Percentiles rank a stretch among this genome's conserved stretches.
These are phyloP conservation scores for Chenopodium quinoa DNA, from an alignment of 148 eudicot genomes.

Conservation along the genomic window DNA sequence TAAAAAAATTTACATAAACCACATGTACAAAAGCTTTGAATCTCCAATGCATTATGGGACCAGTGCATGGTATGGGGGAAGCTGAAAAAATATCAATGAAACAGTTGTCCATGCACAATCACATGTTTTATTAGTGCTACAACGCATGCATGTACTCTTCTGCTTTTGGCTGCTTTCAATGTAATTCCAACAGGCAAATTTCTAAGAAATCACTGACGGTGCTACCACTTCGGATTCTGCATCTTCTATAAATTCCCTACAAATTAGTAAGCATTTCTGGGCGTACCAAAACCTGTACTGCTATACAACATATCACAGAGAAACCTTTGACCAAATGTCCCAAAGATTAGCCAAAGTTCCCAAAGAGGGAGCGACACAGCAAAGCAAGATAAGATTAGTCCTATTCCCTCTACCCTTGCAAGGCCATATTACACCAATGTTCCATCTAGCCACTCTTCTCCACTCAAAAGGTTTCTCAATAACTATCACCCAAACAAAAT, in stretches of 20 bases:
- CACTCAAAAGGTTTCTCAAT: constrained; percentile 43
- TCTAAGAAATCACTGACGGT: neutral
- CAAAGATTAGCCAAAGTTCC: neutral
- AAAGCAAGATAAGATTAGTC: constrained; percentile 12
- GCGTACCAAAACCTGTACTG: neutral
- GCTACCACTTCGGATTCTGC: neutral
- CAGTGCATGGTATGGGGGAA: neutral
- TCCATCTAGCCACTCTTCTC: constrained; percentile 40
- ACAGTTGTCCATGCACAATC: too few relatives aligned
- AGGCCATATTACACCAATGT: constrained; percentile 52
- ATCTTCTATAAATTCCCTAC: neutral
- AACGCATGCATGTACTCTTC: neutral
- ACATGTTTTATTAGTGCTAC: neutral
- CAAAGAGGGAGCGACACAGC: neutral
- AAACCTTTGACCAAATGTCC: neutral
- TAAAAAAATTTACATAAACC: too few relatives aligned
- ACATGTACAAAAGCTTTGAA: neutral
- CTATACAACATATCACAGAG: neutral
- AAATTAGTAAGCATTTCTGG: neutral
- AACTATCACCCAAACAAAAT: constrained; percentile 35
- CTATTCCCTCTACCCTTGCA: constrained; percentile 44
- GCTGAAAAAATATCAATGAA: neutral
- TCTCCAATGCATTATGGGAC: neutral
- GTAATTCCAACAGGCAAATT: neutral
- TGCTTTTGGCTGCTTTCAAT: neutral